Evolutionary conservation across 2,329 filamentous ascomycete species (phyloP).

Genomic region (Penicillium sp.): DNA sequence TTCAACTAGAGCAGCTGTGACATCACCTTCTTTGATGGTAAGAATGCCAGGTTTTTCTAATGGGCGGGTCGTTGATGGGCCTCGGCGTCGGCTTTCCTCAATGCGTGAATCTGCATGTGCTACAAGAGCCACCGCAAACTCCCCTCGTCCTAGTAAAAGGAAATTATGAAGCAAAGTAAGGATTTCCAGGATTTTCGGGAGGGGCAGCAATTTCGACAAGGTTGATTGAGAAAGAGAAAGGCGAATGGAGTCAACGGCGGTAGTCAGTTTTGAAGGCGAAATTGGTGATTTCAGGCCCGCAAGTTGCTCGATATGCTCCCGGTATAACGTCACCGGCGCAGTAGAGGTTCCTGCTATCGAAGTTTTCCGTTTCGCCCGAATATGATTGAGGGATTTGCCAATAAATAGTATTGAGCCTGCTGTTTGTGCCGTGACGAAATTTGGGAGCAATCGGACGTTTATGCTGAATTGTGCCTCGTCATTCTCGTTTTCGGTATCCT

Average conservation of each 20-base stretch:
- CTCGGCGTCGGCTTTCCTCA: slow-evolving; percentile 64
- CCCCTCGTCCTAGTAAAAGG: slow-evolving; percentile 80
- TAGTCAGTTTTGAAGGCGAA: slow-evolving; percentile 66
- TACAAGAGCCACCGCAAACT: slow-evolving; percentile 85
- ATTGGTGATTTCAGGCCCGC: slow-evolving; percentile 70
- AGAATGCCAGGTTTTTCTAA: slow-evolving; percentile 60
- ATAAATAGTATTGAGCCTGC: slow-evolving; percentile 86
- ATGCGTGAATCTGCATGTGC: slow-evolving; percentile 80
- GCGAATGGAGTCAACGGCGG: slow-evolving; percentile 72
- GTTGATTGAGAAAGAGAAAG: slow-evolving; percentile 79
- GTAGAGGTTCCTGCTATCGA: slow-evolving; percentile 32
- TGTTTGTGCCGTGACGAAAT: slow-evolving; percentile 71
- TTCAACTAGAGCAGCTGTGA: slow-evolving; percentile 70
- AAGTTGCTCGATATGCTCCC: slow-evolving; percentile 55
- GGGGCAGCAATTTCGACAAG: slow-evolving; percentile 75
- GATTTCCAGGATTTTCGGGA: slow-evolving; percentile 72
- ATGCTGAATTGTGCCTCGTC: slow-evolving; percentile 56
- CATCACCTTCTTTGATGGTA: slow-evolving; percentile 80
- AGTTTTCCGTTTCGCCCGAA: slow-evolving; percentile 55
- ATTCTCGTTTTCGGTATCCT: slow-evolving; percentile 40
- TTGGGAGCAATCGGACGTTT: slow-evolving; percentile 64
- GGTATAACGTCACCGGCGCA: slow-evolving; percentile 57
- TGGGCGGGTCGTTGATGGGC: slow-evolving; percentile 53
- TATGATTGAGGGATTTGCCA: slow-evolving; percentile 82
- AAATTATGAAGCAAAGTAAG: slow-evolving; percentile 79